These are phyloP conservation scores for Cardamine chenopodiifolia DNA, from an alignment of 345 rosid genomes.

Conservation along the genomic window DNA sequence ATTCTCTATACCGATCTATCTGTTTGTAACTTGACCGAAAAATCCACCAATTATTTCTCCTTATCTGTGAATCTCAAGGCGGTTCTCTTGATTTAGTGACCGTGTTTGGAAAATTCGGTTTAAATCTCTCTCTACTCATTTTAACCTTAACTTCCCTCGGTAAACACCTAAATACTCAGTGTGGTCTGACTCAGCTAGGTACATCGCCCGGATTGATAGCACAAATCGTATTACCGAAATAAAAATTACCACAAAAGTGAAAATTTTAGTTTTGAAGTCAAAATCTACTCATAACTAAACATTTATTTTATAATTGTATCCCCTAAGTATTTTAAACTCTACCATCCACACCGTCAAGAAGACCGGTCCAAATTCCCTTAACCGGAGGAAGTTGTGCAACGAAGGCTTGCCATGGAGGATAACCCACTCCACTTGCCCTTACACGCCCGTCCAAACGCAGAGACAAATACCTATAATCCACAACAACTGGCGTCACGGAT, in stretches of 20 bases:
- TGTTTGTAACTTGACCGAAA: constrained; percentile 33
- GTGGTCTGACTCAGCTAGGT: neutral
- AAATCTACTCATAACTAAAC: constrained; percentile 1
- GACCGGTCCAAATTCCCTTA: constrained; percentile 92
- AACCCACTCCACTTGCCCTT: constrained; percentile 91
- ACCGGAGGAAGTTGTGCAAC: constrained; percentile 88
- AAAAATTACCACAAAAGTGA: neutral
- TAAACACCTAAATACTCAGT: neutral
- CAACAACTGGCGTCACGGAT: neutral
- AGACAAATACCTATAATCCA: constrained; percentile 69
- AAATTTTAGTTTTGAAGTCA: neutral
- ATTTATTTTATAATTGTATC: neutral
- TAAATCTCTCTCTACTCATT: neutral
- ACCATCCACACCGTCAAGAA: constrained; percentile 93
- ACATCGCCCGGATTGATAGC: neutral
- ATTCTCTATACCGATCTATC: constrained; percentile 21
- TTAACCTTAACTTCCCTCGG: neutral
- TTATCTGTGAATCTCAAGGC: constrained; percentile 7
- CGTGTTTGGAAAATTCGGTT: neutral
- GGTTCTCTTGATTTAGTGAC: neutral
- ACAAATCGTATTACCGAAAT: neutral
- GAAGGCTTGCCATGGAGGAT: constrained; percentile 98
- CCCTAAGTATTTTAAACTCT: constrained; percentile 52
- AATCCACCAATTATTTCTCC: constrained; percentile 17
- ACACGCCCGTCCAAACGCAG: constrained; percentile 92